Evolutionary conservation across 768 basidiomycete species (phyloP).

Genomic region (Daedaleopsis sinensis): DNA sequence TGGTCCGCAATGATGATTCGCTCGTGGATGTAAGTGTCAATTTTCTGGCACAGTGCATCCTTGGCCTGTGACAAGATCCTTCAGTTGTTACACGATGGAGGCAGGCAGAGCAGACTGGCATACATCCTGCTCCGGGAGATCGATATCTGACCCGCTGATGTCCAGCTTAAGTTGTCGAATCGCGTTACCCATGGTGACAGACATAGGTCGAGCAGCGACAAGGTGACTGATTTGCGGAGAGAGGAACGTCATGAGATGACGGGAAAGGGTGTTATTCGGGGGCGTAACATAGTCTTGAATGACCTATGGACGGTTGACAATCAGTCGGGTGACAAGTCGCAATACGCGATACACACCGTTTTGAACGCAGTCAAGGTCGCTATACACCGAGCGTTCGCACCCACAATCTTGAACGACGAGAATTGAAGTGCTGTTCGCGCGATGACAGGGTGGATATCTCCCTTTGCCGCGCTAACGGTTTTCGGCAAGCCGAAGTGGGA

Average conservation of each 20-base stretch:
- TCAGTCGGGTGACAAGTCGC: neutral
- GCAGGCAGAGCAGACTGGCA: conserved; percentile 24
- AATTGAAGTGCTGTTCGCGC: conserved; percentile 87
- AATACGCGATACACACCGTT: conserved; percentile 55
- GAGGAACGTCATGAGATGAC: conserved; percentile 90
- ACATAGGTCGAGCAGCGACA: conserved; percentile 86
- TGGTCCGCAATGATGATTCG: conserved; percentile 91
- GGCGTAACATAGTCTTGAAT: conserved; percentile 92
- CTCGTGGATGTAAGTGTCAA: conserved; percentile 93
- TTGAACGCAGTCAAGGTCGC: conserved; percentile 92
- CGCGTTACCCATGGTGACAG: conserved; percentile 93
- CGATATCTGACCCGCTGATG: conserved; percentile 89
- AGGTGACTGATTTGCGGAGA: conserved; percentile 93
- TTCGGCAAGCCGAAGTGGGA: conserved; percentile 85
- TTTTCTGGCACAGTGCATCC: conserved; percentile 76
- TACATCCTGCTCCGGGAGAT: conserved; percentile 95
- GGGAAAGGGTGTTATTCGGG: conserved; percentile 80
- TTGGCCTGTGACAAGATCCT: conserved; percentile 66
- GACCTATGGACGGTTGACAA: conserved; percentile 52
- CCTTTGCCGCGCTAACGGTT: conserved; percentile 56
- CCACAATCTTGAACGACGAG: conserved; percentile 88
- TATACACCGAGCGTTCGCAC: conserved; percentile 95
- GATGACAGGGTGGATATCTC: conserved; percentile 90
- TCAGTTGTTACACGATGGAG: neutral
- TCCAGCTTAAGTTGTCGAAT: conserved; percentile 94